Evolutionary conservation across 1,284 basidiomycete species (phyloP).

Genomic region (Tilletia horrida): DNA sequence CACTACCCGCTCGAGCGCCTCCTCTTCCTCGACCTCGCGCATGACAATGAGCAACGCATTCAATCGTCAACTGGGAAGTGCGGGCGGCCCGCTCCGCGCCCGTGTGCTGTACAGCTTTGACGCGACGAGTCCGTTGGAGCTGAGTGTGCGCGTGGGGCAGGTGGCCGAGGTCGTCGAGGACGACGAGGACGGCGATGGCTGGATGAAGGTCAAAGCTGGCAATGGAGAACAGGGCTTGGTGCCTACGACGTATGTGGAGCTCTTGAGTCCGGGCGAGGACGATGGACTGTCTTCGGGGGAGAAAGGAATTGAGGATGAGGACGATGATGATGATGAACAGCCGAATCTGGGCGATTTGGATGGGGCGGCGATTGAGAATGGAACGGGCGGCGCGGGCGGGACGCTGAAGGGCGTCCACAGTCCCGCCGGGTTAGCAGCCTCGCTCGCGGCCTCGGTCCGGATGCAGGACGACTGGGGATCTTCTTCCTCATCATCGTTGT

Average conservation of each 20-base stretch:
- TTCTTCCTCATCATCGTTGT: no score
- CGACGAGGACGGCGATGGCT: conserved; percentile 34
- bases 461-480: neutral
- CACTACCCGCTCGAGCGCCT: no score
- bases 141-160: conserved; percentile 36
- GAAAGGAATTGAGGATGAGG: no score
- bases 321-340: neutral
- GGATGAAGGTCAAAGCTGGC: conserved; percentile 34
- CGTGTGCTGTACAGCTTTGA: conserved; percentile 33
- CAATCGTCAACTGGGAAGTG: neutral
- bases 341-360: conserved; percentile 10
- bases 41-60: conserved; percentile 10
- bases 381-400: neutral
- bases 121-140: conserved; percentile 36
- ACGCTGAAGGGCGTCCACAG: neutral
- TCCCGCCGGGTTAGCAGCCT: neutral
- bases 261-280: neutral
- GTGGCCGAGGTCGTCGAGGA: conserved; percentile 33
- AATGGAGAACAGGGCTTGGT: conserved; percentile 30
- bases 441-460: neutral
- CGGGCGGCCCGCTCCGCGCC: neutral
- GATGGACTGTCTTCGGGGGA: no score
- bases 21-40: neutral
- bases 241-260: conserved; percentile 35
- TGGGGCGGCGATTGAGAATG: neutral